These are phyloP conservation scores for Suillus discolor DNA, from an alignment of 768 basidiomycete genomes.

Conservation along the genomic window DNA sequence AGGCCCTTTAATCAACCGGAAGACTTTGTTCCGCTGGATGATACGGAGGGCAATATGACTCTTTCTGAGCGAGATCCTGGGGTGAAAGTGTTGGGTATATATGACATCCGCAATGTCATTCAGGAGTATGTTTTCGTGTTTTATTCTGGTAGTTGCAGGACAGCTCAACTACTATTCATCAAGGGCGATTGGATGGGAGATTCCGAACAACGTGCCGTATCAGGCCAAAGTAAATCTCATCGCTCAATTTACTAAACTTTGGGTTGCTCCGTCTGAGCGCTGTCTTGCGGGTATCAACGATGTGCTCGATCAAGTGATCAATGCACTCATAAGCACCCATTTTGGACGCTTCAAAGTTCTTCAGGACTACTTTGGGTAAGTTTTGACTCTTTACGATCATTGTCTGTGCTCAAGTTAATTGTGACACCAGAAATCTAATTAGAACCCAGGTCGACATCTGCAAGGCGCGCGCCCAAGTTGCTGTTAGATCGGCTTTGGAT, in stretches of 20 bases:
- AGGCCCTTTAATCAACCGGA: constrained; percentile 28
- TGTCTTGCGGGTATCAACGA: constrained; percentile 38
- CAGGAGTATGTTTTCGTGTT: constrained; percentile 30
- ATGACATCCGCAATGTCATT: constrained; percentile 38
- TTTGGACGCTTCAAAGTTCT: constrained; percentile 46
- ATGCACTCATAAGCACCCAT: constrained; percentile 30
- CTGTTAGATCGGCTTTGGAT: constrained; percentile 36
- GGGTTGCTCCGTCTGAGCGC: constrained; percentile 36
- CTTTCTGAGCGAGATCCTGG: background rate
- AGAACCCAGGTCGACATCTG: constrained; percentile 30
- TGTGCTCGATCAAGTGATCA: constrained; percentile 32
- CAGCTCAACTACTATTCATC: background rate
- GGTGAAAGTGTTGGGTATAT: constrained; percentile 28
- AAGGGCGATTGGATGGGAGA: constrained; percentile 46
- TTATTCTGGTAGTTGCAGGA: constrained; percentile 1
- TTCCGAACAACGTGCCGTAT: constrained; percentile 43
- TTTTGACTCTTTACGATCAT: background rate
- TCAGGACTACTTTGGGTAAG: constrained; percentile 38
- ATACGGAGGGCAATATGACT: constrained; percentile 13
- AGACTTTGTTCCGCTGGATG: constrained; percentile 16
- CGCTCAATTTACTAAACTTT: constrained; percentile 33
- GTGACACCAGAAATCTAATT: constrained; percentile 28
- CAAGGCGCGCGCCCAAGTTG: constrained; percentile 22
- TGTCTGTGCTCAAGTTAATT: background rate
- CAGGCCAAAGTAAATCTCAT: constrained; percentile 43